Conservation (phyloP, 2,329 filamentous ascomycete species). For the Alternaria consortialis region DNA sequence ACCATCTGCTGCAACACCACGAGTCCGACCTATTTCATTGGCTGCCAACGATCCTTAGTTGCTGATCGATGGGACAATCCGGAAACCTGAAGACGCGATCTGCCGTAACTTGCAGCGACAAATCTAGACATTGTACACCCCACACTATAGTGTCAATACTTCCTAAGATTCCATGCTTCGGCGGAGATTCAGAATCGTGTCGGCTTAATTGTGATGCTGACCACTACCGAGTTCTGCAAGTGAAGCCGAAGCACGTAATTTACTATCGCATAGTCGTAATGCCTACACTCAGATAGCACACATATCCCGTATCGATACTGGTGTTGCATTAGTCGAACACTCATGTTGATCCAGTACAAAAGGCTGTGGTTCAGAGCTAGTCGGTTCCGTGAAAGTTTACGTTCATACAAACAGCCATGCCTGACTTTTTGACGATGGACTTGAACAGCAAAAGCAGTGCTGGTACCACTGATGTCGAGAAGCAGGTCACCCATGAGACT, state of each 20-base stretch:
- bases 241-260: conserved; percentile 10
- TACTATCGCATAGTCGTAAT: not conserved
- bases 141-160: not conserved
- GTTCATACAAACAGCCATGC: conserved; percentile 1
- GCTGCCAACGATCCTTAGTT: not conserved
- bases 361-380: not conserved
- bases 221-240: not conserved
- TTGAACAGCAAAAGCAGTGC: conserved; percentile 15
- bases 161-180: not conserved
- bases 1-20: not conserved
- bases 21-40: not conserved
- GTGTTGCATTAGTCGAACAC: not conserved
- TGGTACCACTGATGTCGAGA: conserved; percentile 23
- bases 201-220: not conserved
- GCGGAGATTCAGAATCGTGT: too few species aligned
- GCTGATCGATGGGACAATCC: not conserved
- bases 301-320: not conserved
- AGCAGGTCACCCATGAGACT: conserved; percentile 20
- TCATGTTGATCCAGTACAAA: not conserved
- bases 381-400: not conserved
- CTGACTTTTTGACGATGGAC: not conserved
- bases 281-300: not conserved
- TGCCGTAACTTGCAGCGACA: not conserved
- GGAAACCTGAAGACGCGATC: not conserved
- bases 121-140: not conserved